Evolutionary conservation across 768 basidiomycete species (phyloP).

Genomic region (Phaeotremella skinneri): DNA sequence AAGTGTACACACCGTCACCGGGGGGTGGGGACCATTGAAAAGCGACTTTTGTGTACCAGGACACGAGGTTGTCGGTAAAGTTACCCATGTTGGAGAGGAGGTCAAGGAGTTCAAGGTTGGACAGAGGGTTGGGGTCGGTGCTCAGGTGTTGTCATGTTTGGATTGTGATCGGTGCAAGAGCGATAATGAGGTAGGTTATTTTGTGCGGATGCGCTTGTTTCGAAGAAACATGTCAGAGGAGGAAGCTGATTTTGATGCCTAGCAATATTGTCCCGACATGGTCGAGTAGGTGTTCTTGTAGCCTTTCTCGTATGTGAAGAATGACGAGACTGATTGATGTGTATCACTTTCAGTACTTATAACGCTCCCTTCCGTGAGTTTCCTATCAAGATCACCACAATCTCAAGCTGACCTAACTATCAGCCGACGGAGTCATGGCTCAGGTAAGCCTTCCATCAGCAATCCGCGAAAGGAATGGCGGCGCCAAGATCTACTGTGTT

Average conservation of each 20-base stretch:
- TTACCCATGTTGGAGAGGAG: constrained; percentile 59
- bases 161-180: constrained; percentile 52
- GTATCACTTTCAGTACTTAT: constrained; percentile 39
- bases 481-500: background rate
- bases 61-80: constrained; percentile 62
- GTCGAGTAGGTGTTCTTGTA: constrained; percentile 32
- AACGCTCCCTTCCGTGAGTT: constrained; percentile 39
- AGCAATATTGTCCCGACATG: constrained; percentile 59
- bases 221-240: constrained; percentile 57
- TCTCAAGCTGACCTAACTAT: background rate
- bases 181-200: constrained; percentile 23
- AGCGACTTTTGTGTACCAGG: constrained; percentile 42
- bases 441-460: constrained; percentile 16
- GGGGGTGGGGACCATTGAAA: constrained; percentile 53
- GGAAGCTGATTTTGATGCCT: too few relatives aligned
- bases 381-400: background rate
- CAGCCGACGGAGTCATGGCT: constrained; percentile 36
- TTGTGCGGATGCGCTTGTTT: constrained; percentile 24
- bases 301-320: background rate
- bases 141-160: constrained; percentile 60
- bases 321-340: background rate
- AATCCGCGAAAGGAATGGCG: too few relatives aligned
- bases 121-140: constrained; percentile 60
- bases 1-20: constrained; percentile 58
- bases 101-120: constrained; percentile 61